A percentile compares a stretch with the other conserved stretches of the same genome.
phyloP scores from a whole-genome alignment of 2,329 filamentous ascomycete genomes.

The Clonostachys rosea region DNA sequence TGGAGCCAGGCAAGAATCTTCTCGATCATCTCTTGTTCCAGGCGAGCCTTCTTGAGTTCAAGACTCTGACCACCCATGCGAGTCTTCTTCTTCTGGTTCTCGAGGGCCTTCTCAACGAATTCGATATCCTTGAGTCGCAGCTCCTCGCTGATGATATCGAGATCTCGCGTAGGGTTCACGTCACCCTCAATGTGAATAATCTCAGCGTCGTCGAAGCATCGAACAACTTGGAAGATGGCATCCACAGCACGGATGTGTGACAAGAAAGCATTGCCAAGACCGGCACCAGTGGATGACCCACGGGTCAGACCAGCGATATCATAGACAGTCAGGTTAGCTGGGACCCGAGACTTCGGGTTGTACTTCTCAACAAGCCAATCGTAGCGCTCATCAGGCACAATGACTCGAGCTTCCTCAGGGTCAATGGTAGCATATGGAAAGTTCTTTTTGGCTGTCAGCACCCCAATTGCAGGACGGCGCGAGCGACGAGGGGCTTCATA shows the following conservation, averaged over 20 bases:
- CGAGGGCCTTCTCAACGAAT: slow-evolving; percentile 93
- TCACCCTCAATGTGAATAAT: slow-evolving; percentile 99
- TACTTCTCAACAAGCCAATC: slow-evolving; percentile 96
- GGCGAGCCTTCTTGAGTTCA: slow-evolving; percentile 95
- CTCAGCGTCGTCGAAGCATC: slow-evolving; percentile 97
- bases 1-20: slow-evolving; percentile 82
- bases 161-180: slow-evolving; percentile 88
- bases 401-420: slow-evolving; percentile 94
- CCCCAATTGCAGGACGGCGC: slow-evolving; percentile 25
- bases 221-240: slow-evolving; percentile 95
- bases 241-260: slow-evolving; percentile 98
- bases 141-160: slow-evolving; percentile 96
- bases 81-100: slow-evolving; percentile 90
- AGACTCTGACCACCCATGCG: slow-evolving; percentile 89
- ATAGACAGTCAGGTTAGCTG: slow-evolving; percentile 95
- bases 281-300: slow-evolving; percentile 93
- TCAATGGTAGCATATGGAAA: slow-evolving; percentile 99
- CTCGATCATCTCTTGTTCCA: slow-evolving; percentile 90
- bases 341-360: slow-evolving; percentile 95
- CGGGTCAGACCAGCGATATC: slow-evolving; percentile 96
- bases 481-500: slow-evolving; percentile 42
- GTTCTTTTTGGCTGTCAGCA: slow-evolving; percentile 58
- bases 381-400: slow-evolving; percentile 93
- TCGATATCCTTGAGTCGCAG: slow-evolving; percentile 97
- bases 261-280: slow-evolving; percentile 96